Conservation (phyloP, 495 filamentous ascomycete genomes). For the Talaromyces proteolyticus region DNA sequence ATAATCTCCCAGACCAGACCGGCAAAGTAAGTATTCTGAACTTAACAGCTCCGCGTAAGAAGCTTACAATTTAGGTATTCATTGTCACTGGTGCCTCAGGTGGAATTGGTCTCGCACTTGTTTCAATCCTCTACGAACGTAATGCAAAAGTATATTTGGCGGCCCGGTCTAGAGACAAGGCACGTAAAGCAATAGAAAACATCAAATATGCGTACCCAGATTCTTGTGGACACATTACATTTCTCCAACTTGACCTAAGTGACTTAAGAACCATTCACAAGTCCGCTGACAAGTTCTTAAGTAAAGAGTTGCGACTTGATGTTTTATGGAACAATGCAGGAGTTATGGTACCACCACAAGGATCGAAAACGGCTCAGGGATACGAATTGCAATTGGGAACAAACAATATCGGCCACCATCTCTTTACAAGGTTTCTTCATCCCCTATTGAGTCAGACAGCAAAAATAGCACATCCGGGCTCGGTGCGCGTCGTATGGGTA, state of each 20-base stretch:
- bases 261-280: slow-evolving; percentile 38
- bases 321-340: slow-evolving; percentile 46
- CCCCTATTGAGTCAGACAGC: slow-evolving; percentile 35
- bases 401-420: slow-evolving; percentile 43
- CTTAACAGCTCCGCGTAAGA: not conserved
- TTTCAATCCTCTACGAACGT: slow-evolving; percentile 28
- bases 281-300: slow-evolving; percentile 31
- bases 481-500: not conserved
- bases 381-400: slow-evolving; percentile 40
- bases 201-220: slow-evolving; percentile 12
- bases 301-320: slow-evolving; percentile 34
- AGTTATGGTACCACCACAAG: slow-evolving; percentile 34
- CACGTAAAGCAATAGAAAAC: slow-evolving; percentile 24
- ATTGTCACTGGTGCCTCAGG: slow-evolving; percentile 35
- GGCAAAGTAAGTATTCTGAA: not conserved
- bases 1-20: not conserved
- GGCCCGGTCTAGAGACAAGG: slow-evolving; percentile 22
- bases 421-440: slow-evolving; percentile 37
- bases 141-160: slow-evolving; percentile 35
- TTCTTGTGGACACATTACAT: slow-evolving; percentile 27
- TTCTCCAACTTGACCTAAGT: slow-evolving; percentile 33
- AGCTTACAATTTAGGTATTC: slow-evolving; percentile 18
- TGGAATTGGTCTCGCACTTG: slow-evolving; percentile 33
- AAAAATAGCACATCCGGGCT: not conserved
- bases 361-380: slow-evolving; percentile 22